Conservation (phyloP, 192 early-diverging fungal genomes). For the Dimargaris xerosporica region DNA sequence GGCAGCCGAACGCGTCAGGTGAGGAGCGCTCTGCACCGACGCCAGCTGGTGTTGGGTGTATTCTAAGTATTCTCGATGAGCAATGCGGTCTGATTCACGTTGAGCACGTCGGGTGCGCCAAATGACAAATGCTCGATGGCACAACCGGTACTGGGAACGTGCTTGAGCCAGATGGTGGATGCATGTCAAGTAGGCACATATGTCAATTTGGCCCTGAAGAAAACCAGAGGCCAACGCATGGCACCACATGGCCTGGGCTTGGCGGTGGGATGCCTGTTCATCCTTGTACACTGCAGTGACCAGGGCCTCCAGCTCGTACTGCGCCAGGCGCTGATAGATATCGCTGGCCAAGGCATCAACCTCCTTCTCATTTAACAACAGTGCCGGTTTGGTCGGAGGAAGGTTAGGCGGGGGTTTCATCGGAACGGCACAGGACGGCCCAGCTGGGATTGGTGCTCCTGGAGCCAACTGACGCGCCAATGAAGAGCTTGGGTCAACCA, state of each 20-base stretch:
- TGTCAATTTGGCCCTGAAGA: background rate
- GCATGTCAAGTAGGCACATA: background rate
- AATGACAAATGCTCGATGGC: background rate
- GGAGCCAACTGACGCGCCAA: background rate
- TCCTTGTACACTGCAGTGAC: background rate
- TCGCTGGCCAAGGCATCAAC: background rate
- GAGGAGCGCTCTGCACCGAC: too few relatives aligned
- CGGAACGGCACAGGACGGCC: background rate
- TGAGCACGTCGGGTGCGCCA: background rate
- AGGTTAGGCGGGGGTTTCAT: background rate
- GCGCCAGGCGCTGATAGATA: background rate
- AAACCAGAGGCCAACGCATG: background rate
- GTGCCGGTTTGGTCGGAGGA: background rate
- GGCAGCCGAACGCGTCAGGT: too few relatives aligned
- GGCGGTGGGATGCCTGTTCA: background rate
- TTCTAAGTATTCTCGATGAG: background rate
- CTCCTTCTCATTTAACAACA: background rate
- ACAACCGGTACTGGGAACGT: background rate
- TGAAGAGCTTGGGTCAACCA: too few relatives aligned
- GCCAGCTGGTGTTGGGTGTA: slow-evolving; percentile 17
- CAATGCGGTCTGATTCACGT: background rate
- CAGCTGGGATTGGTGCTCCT: background rate
- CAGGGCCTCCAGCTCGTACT: background rate
- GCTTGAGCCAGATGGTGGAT: background rate
- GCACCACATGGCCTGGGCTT: background rate